phyloP scores from a whole-genome alignment of 192 early-diverging fungal genomes.

The Spinellus fusiger region DNA sequence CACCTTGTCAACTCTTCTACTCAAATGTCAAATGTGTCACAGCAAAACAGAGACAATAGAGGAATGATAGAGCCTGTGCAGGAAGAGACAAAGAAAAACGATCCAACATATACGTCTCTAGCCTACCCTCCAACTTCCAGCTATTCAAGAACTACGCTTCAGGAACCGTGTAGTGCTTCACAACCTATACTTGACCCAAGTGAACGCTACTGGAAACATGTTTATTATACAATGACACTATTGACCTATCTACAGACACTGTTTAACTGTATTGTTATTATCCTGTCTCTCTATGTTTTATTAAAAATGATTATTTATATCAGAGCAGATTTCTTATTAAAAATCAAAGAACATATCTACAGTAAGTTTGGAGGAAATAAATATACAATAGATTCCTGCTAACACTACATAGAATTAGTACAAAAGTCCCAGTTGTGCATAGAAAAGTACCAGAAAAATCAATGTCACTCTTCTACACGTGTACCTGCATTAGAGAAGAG shows the following conservation, averaged over 20 bases:
- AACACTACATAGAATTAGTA: slow-evolving; percentile 34
- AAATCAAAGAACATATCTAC: slow-evolving; percentile 55
- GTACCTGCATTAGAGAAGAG: slow-evolving; percentile 51
- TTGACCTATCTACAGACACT: slow-evolving; percentile 62
- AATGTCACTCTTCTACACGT: slow-evolving; percentile 42
- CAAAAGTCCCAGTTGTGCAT: slow-evolving; percentile 58
- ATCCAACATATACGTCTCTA: no score
- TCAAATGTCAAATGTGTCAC: no score
- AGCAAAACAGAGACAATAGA: no score
- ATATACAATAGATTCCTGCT: not conserved
- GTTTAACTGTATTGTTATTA: slow-evolving; percentile 62
- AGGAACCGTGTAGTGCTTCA: no score
- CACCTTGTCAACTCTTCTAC: no score
- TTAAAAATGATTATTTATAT: slow-evolving; percentile 65
- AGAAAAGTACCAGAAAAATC: slow-evolving; percentile 55
- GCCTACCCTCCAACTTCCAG: no score
- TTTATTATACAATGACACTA: not conserved
- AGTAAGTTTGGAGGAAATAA: slow-evolving; percentile 9
- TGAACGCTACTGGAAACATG: not conserved
- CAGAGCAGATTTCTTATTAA: slow-evolving; percentile 64
- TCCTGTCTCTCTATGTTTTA: slow-evolving; percentile 52
- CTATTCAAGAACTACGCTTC: no score
- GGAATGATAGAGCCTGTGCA: no score
- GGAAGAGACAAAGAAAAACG: no score
- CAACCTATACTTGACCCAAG: no score